Conservation (phyloP, 2,329 filamentous ascomycete species). For the Sphaerulina musiva region DNA sequence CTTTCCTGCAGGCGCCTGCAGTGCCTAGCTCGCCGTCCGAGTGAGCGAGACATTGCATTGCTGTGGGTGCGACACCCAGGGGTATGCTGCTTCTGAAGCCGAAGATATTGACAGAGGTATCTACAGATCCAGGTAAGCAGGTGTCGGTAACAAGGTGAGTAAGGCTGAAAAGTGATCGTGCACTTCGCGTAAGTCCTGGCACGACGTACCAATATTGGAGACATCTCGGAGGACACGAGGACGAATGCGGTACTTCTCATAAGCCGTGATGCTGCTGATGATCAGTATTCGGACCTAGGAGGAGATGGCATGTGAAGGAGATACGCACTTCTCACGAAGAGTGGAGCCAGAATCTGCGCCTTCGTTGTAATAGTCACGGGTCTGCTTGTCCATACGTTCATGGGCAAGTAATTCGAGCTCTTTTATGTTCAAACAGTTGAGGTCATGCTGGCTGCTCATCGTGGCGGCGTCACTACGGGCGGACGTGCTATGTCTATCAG, state of each 20-base stretch:
- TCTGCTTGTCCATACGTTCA: constrained; percentile 36
- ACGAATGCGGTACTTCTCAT: constrained; percentile 41
- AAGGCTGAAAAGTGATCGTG: neutral
- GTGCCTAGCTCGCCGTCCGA: constrained; percentile 48
- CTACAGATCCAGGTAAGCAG: constrained; percentile 2
- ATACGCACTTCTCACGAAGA: constrained; percentile 40
- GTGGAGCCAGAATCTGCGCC: constrained; percentile 35
- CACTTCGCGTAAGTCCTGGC: neutral
- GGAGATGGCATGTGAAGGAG: neutral
- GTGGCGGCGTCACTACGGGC: neutral
- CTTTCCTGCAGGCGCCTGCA: constrained; percentile 43
- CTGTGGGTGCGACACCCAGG: constrained; percentile 49
- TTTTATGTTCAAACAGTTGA: constrained; percentile 40
- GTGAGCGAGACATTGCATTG: constrained; percentile 49
- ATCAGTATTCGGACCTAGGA: neutral
- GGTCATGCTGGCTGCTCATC: constrained; percentile 25
- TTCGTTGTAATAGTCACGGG: constrained; percentile 37
- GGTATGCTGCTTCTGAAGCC: constrained; percentile 44
- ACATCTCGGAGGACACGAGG: constrained; percentile 39
- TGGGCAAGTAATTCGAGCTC: constrained; percentile 38
- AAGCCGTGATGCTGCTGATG: constrained; percentile 39
- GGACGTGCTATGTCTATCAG: too few relatives aligned
- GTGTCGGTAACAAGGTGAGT: neutral
- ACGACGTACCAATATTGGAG: constrained; percentile 25
- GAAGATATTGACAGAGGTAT: constrained; percentile 43